Conservation (phyloP, 768 basidiomycete species). For the Exsudoporus frostii region DNA sequence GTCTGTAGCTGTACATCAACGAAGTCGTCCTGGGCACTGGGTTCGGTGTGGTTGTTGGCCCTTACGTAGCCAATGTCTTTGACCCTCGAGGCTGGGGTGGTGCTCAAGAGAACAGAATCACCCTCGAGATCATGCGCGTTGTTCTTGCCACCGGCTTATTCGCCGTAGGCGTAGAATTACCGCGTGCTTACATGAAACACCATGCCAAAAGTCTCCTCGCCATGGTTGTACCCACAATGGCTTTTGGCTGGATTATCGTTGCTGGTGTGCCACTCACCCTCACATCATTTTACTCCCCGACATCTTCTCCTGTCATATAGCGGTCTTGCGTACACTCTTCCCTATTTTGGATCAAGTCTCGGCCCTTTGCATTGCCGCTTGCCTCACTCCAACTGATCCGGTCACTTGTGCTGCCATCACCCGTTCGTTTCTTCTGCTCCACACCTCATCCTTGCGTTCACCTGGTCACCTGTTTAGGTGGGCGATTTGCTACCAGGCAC, state of each 20-base stretch:
- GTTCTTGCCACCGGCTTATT: constrained; percentile 92
- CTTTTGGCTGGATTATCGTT: constrained; percentile 77
- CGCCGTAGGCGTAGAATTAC: constrained; percentile 92
- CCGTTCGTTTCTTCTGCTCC: constrained; percentile 36
- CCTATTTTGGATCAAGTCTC: constrained; percentile 69
- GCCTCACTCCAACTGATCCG: constrained; percentile 92
- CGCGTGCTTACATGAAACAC: constrained; percentile 75
- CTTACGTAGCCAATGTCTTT: constrained; percentile 67
- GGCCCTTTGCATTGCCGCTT: constrained; percentile 82
- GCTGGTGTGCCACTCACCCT: constrained; percentile 45
- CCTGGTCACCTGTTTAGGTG: constrained; percentile 41
- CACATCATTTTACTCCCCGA: background rate
- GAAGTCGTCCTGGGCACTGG: constrained; percentile 91
- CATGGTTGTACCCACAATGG: constrained; percentile 83
- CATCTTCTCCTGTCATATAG: constrained; percentile 33
- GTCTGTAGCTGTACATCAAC: constrained; percentile 71
- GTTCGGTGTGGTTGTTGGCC: constrained; percentile 61
- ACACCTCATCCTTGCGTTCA: background rate
- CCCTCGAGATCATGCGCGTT: constrained; percentile 82
- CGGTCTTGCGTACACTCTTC: constrained; percentile 67
- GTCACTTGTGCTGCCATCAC: constrained; percentile 86
- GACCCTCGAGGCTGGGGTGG: constrained; percentile 80
- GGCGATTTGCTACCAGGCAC: constrained; percentile 64
- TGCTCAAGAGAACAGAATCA: constrained; percentile 51
- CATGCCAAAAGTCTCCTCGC: constrained; percentile 69